Conservation (phyloP, 1,139 yeast species). For the Taphrina flavorubra region DNA sequence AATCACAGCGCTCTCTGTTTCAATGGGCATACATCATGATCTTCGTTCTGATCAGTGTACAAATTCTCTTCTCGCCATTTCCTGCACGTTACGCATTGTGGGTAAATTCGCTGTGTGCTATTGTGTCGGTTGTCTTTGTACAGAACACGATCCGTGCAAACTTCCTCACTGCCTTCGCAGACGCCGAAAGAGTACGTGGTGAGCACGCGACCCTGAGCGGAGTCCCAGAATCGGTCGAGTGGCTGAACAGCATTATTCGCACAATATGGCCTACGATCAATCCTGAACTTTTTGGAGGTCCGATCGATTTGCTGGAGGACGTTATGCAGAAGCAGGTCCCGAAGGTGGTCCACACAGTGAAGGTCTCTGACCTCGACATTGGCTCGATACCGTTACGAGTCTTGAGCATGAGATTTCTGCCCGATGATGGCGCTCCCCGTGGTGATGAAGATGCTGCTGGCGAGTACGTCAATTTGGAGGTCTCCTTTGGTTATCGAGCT, state of each 20-base stretch:
- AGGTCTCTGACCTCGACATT: conserved; percentile 39
- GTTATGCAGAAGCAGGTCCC: conserved; percentile 43
- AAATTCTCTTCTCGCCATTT: conserved; percentile 22
- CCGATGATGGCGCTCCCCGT: conserved; percentile 29
- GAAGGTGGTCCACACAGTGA: conserved; percentile 40
- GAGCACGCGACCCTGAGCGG: conserved; percentile 35
- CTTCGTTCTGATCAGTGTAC: conserved; percentile 19
- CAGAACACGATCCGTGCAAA: conserved; percentile 9
- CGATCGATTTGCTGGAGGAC: conserved; percentile 42
- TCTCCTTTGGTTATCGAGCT: conserved; percentile 40
- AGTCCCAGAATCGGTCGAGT: conserved; percentile 42
- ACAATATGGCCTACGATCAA: conserved; percentile 41
- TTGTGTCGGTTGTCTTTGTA: conserved; percentile 20
- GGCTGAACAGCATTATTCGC: conserved; percentile 42
- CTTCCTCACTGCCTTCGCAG: conserved; percentile 17
- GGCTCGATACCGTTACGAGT: conserved; percentile 41
- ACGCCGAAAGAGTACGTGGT: conserved; percentile 41
- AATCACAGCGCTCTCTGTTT: conserved; percentile 26
- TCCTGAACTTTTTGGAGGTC: conserved; percentile 41
- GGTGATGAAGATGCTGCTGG: conserved; percentile 40
- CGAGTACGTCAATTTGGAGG: conserved; percentile 41
- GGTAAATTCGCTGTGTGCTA: conserved; percentile 14
- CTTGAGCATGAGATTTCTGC: conserved; percentile 40
- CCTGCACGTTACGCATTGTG: conserved; percentile 30
- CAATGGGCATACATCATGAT: conserved; percentile 32